Conservation (phyloP, 1,284 basidiomycete genomes). For the Ganoderma sinense region DNA sequence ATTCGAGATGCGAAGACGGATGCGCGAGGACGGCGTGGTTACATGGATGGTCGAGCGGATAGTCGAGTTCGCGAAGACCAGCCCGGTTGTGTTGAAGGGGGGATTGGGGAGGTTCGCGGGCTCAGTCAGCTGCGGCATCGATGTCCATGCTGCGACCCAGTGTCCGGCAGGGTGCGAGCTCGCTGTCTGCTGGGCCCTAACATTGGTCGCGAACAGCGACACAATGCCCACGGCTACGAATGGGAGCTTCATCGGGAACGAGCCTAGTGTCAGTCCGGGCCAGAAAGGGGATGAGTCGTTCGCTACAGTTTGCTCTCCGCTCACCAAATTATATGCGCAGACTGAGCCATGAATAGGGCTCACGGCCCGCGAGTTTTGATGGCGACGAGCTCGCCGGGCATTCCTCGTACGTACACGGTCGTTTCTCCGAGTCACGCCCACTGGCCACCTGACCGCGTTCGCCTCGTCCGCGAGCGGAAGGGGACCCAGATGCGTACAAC, state of each 20-base stretch:
- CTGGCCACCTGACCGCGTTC: neutral
- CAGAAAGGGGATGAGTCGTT: neutral
- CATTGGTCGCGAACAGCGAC: neutral
- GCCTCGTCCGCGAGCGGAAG: neutral
- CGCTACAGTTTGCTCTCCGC: neutral
- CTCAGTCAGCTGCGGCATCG: conserved; percentile 58
- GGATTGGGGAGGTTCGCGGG: conserved; percentile 49
- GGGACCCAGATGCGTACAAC: neutral
- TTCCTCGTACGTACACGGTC: conserved; percentile 1
- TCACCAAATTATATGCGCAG: conserved; percentile 2
- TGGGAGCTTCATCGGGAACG: neutral
- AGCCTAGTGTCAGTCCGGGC: neutral
- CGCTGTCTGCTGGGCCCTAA: neutral
- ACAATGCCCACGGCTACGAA: neutral
- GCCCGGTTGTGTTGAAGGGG: conserved; percentile 46
- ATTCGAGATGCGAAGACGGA: conserved; percentile 57
- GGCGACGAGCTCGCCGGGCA: conserved; percentile 10
- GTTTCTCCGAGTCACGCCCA: conserved; percentile 18
- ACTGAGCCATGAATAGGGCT: conserved; percentile 16
- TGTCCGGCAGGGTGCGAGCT: conserved; percentile 34
- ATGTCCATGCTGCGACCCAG: conserved; percentile 53
- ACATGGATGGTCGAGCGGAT: conserved; percentile 57
- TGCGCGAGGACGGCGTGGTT: conserved; percentile 46
- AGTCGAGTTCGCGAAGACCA: conserved; percentile 54
- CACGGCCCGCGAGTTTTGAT: conserved; percentile 6